phyloP scores from a whole-genome alignment of 768 basidiomycete species.

The Favolaschia claudopus region DNA sequence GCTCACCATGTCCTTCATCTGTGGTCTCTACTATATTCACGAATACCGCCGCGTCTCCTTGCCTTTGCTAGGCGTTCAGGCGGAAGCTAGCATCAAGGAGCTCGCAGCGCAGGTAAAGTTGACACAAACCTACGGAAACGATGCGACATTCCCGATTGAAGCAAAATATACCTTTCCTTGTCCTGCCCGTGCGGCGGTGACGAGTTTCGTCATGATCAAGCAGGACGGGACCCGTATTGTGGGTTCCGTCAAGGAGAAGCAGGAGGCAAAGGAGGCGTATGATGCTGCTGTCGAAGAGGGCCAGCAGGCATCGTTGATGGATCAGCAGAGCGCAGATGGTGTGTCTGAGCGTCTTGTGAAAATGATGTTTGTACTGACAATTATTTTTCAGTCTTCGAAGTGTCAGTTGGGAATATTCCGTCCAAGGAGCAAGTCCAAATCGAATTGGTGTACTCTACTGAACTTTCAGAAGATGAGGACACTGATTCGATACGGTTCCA shows the following conservation, averaged over 20 bases:
- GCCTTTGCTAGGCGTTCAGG: slow-evolving; percentile 19
- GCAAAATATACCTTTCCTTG: slow-evolving; percentile 25
- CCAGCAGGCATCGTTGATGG: slow-evolving; percentile 21
- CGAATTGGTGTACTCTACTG: slow-evolving; percentile 24
- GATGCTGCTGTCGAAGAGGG: slow-evolving; percentile 16
- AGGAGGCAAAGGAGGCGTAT: slow-evolving; percentile 20
- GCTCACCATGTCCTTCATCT: slow-evolving; percentile 7
- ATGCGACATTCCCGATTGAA: slow-evolving; percentile 18
- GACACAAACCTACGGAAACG: slow-evolving; percentile 26
- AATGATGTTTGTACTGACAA: too few species aligned
- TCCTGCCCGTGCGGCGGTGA: slow-evolving; percentile 18
- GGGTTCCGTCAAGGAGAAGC: slow-evolving; percentile 22
- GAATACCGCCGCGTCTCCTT: slow-evolving; percentile 13
- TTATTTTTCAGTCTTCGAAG: too few species aligned
- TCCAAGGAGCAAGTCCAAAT: slow-evolving; percentile 16
- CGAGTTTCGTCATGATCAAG: slow-evolving; percentile 23
- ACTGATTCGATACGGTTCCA: slow-evolving; percentile 23
- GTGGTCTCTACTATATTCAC: slow-evolving; percentile 16
- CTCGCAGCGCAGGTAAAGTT: slow-evolving; percentile 27
- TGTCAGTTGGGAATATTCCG: slow-evolving; percentile 23
- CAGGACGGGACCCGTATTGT: slow-evolving; percentile 25
- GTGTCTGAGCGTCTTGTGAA: too few species aligned
- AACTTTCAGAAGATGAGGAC: slow-evolving; percentile 23
- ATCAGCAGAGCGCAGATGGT: slow-evolving; percentile 23
- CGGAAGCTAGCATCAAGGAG: slow-evolving; percentile 26